Evolutionary conservation across 352 stramenopile species (phyloP), one percentile per base, ranked within the genome.

Genomic region (Globisporangium abappressorium): DNA sequence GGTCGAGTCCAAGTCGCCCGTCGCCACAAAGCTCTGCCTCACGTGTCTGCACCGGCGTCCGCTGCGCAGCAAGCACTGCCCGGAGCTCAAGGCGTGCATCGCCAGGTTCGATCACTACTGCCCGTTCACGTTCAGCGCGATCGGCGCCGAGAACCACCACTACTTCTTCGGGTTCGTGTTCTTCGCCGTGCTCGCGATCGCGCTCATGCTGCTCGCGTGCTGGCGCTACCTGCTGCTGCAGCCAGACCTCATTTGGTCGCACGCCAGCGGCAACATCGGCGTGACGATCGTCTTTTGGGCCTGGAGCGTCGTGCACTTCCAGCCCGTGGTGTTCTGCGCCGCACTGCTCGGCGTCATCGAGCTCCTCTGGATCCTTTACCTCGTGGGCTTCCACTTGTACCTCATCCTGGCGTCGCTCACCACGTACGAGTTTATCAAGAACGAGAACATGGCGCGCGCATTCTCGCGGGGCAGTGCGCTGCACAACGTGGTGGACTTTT

Each of bases 91-190:
- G 65, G 78, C 76, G 24, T 95, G 87, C 72, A 87, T 95, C 62
- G 82, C 87, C 38, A 86, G 81, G 68, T 95, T 93, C 60, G 87
- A 95, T 65, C 87, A 95, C 69, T 93, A 94, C 64, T 95, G 87
- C 26, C 87, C 87, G 12, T 95, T 93, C 64, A 86, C 92, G 41
- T 88, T 92, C 53, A 99, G 96, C 81, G 98, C 94, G 65, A 92
- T 99, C 57, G 97, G 96, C 12, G 82, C 91, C 43, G 79, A 90
- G 36, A 99, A 99, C 82, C 94, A 99, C 80, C 70, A 82, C 51
- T 92, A 80, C 56, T 99, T 99, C 72, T 77, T 98, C 43, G 71
- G 83, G 4, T 99, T 99, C 77, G 76, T 99, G 36, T 71, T 91
- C 56, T 91, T 77, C 28, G 78, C 81, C 20, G 86, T 91, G 15